A percentile compares a stretch with the other conserved stretches of the same genome.
These are phyloP conservation scores for Xylaria arbuscula DNA, from an alignment of 2,329 filamentous ascomycete species.

Conservation along the genomic window DNA sequence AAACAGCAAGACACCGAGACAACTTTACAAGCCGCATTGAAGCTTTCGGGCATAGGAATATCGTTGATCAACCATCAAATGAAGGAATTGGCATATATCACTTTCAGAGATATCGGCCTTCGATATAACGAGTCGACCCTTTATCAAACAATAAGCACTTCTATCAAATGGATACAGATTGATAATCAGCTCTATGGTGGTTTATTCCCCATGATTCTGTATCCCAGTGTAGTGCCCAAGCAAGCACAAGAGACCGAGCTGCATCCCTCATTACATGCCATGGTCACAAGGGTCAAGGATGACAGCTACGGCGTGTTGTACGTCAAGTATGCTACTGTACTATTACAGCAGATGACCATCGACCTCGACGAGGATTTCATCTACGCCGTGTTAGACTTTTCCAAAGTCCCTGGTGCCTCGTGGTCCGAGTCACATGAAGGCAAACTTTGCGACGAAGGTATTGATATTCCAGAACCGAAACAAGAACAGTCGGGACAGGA, in stretches of 20 bases:
- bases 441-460: constrained; percentile 85
- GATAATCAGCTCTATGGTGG: constrained; percentile 99
- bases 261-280: constrained; percentile 92
- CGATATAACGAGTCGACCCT: constrained; percentile 93
- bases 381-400: constrained; percentile 93
- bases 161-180: constrained; percentile 98
- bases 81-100: constrained; percentile 92
- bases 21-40: constrained; percentile 88
- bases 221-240: constrained; percentile 97
- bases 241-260: constrained; percentile 95
- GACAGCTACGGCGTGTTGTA: constrained; percentile 98
- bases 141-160: constrained; percentile 90
- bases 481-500: constrained; percentile 87
- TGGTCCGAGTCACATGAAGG: constrained; percentile 85
- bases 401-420: constrained; percentile 88
- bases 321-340: constrained; percentile 95
- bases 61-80: constrained; percentile 93
- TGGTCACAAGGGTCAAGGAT: constrained; percentile 94
- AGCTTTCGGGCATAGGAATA: constrained; percentile 88
- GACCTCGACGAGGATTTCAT: constrained; percentile 99
- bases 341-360: constrained; percentile 97
- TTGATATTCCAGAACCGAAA: constrained; percentile 93
- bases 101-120: constrained; percentile 88
- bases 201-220: constrained; percentile 96
- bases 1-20: constrained; percentile 90